Evolutionary conservation across 345 rosid genomes (phyloP).

Genomic region (Capsella bursapastoris): DNA sequence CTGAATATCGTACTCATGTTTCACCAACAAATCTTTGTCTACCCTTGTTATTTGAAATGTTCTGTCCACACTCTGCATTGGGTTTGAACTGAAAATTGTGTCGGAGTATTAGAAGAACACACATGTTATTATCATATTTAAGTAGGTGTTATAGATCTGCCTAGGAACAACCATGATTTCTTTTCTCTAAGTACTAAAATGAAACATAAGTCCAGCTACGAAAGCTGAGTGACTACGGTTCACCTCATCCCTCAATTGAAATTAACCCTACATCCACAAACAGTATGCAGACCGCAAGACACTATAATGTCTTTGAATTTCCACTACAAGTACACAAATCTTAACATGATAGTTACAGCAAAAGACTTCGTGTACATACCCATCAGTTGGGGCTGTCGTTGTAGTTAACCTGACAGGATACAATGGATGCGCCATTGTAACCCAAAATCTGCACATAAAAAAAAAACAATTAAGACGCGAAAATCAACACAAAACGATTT

Average conservation of each 20-base stretch:
- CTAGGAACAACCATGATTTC: conserved; percentile 4
- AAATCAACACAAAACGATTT: neutral
- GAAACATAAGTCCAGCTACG: conserved; percentile 22
- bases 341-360: neutral
- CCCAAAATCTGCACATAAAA: conserved; percentile 69
- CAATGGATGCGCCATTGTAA: conserved; percentile 63
- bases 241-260: conserved; percentile 9
- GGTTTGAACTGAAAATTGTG: conserved; percentile 61
- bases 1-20: conserved; percentile 81
- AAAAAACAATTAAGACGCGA: conserved; percentile 18
- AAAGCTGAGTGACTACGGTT: conserved; percentile 6
- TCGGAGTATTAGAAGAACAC: conserved; percentile 21
- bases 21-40: conserved; percentile 67
- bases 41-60: conserved; percentile 73
- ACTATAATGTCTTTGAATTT: neutral
- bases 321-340: conserved; percentile 1
- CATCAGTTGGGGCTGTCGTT: conserved; percentile 70
- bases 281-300: conserved; percentile 4
- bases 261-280: conserved; percentile 25
- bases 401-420: conserved; percentile 64
- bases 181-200: conserved; percentile 9
- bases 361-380: conserved; percentile 54
- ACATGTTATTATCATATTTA: neutral
- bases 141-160: conserved; percentile 16
- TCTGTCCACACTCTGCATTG: conserved; percentile 69